A percentile compares a stretch with the other conserved stretches of the same genome.
Evolutionary conservation across 352 stramenopile species (phyloP).

Genomic region (Halophytophthora polymorphica): DNA sequence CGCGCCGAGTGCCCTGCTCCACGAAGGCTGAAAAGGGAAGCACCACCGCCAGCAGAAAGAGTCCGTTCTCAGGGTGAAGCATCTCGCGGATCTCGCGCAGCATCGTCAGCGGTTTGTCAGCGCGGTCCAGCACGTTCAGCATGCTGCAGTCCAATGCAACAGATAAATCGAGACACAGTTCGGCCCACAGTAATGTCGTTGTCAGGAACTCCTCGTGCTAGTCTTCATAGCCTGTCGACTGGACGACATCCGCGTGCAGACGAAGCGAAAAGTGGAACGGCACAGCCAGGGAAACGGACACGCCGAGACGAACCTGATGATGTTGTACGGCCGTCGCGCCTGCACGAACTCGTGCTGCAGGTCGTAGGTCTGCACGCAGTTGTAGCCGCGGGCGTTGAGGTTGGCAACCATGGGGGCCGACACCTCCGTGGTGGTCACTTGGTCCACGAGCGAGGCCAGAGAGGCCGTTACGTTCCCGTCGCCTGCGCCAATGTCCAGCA

Average conservation of each 20-base stretch:
- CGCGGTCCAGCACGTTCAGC: slow-evolving; percentile 80
- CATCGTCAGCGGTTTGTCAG: slow-evolving; percentile 79
- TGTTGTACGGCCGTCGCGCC: slow-evolving; percentile 63
- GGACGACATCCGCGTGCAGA: background rate
- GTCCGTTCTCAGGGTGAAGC: slow-evolving; percentile 63
- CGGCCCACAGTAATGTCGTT: slow-evolving; percentile 21
- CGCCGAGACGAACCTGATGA: slow-evolving; percentile 62
- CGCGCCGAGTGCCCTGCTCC: slow-evolving; percentile 65
- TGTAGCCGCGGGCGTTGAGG: slow-evolving; percentile 73
- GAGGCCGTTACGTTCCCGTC: slow-evolving; percentile 82
- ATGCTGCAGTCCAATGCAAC: slow-evolving; percentile 37
- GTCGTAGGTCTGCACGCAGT: slow-evolving; percentile 70
- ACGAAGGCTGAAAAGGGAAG: slow-evolving; percentile 82
- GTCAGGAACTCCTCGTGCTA: too few relatives aligned
- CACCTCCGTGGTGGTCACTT: slow-evolving; percentile 71
- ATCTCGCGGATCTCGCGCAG: slow-evolving; percentile 70
- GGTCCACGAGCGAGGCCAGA: slow-evolving; percentile 70
- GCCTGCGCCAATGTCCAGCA: slow-evolving; percentile 81
- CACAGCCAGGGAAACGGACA: background rate
- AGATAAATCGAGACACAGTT: slow-evolving; percentile 20
- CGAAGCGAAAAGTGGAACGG: background rate
- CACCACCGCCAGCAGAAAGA: slow-evolving; percentile 78
- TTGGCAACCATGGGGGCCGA: slow-evolving; percentile 77
- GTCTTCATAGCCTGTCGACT: too few relatives aligned
- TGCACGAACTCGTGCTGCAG: slow-evolving; percentile 66